A percentile compares a stretch with the other conserved stretches of the same genome.
Conservation (phyloP, 495 filamentous ascomycete genomes). For the Lophiotrema nucula region DNA sequence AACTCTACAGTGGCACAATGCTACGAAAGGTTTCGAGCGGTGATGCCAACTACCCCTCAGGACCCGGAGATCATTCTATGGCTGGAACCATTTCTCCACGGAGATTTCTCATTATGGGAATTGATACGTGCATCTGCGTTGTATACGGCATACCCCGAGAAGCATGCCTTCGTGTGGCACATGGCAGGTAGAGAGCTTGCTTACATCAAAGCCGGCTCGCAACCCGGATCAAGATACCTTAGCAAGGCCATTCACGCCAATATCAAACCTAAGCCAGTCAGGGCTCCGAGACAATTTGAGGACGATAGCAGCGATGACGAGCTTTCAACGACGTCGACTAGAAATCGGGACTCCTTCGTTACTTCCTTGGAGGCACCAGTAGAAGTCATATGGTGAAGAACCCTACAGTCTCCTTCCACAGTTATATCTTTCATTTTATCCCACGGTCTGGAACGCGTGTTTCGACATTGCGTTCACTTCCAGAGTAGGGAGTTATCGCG, state of each 20-base stretch:
- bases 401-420: no score
- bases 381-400: no score
- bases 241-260: not conserved
- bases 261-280: constrained; percentile 10
- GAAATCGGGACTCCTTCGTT: no score
- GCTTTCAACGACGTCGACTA: no score
- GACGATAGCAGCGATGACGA: constrained; percentile 13
- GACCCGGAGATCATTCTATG: constrained; percentile 5
- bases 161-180: constrained; percentile 19
- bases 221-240: not conserved
- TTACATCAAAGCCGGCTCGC: constrained; percentile 18
- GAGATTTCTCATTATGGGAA: constrained; percentile 21
- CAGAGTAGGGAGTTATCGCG: no score
- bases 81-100: not conserved
- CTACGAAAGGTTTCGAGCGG: constrained; percentile 1
- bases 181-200: constrained; percentile 32
- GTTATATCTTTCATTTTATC: no score
- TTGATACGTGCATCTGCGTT: constrained; percentile 27
- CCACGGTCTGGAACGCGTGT: no score
- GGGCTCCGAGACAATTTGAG: not conserved
- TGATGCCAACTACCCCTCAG: not conserved
- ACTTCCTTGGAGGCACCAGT: no score
- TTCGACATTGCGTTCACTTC: no score
- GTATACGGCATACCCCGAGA: constrained; percentile 4
- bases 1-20: constrained; percentile 16